Evolutionary conservation across 2,329 filamentous ascomycete species (phyloP), one percentile per base, ranked within the genome.

Genomic region (Calcarisporium arbuscula): DNA sequence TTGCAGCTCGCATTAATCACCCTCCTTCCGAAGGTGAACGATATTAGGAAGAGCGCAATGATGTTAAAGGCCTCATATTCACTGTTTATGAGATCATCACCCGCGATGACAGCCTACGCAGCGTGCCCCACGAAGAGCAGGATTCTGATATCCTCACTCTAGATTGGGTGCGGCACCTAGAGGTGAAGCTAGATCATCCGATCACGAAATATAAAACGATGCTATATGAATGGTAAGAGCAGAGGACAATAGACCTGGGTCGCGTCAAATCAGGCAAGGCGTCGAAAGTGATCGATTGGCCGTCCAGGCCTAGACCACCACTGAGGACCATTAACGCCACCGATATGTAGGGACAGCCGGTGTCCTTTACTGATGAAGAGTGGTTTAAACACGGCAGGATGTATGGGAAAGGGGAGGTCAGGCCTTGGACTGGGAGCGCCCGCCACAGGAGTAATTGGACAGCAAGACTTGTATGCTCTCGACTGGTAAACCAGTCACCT

Each of bases 31-130:
- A 38, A 8, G 18, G 25, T 4, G 33, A 32, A 12, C 28, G 19
- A 21, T 45, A 44, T 23, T 19, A 16, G 3, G 35, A 43, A 26
- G 35, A 42, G 5, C 42, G 50, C 12, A 44, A 56, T 34, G 57
- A 62, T 33, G 43, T 60, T 27, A 54, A 49, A 27, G 52, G 51
- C n/a, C 49, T 56, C 10, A 36, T 57, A 6, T 61, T 58, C 38
- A 60, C 57, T 11, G 5, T 53, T 14, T 60, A 59, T 40, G 58
- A 59, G 37, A 48, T 61, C 25, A 56, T 62, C 34, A 60, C 58
- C 6, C 39, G 46, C 11, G 49, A 61, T 29, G 19, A 38, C 4
- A 26, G 28, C 19, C 36, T 53, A 10, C 48, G 50, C 12, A 22
- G 20, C 3, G 34, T 49, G 5, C 41, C 43, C 9, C 45, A 48